phyloP scores from a whole-genome alignment of 352 stramenopile genomes.

The Elongisporangium undulatum region DNA sequence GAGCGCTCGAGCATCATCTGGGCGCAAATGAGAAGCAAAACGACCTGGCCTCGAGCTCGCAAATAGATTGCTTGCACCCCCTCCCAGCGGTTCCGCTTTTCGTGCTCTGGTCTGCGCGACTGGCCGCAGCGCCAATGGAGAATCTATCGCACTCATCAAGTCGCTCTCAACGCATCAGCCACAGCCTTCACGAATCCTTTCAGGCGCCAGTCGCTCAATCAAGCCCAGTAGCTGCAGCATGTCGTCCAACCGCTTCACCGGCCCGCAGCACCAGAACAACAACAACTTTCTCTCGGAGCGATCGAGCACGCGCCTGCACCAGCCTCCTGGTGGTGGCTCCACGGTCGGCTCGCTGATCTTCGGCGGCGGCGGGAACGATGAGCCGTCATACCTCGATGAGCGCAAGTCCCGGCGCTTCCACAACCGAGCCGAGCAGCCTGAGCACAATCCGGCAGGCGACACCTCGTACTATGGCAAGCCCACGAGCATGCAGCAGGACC shows the following conservation, averaged over 20 bases:
- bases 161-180: not conserved
- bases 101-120: not conserved
- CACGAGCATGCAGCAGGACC: conserved; percentile 26
- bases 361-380: conserved; percentile 20
- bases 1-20: conserved; percentile 1
- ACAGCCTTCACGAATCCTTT: no score
- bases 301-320: conserved; percentile 35
- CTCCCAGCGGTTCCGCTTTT: not conserved
- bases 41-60: not conserved
- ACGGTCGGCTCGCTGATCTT: conserved; percentile 50
- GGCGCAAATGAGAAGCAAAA: not conserved
- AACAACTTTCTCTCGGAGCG: conserved; percentile 45
- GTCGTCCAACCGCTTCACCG: conserved; percentile 23
- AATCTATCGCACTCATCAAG: conserved; percentile 1
- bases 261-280: conserved; percentile 23
- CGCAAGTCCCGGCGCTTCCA: conserved; percentile 41
- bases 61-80: not conserved
- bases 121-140: not conserved
- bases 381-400: conserved; percentile 46
- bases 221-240: not conserved
- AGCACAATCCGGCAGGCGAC: conserved; percentile 34
- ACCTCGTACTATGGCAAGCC: conserved; percentile 39
- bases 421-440: conserved; percentile 17
- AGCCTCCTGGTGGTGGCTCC: conserved; percentile 41
- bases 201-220: not conserved